phyloP scores from a whole-genome alignment of 352 stramenopile genomes.

The Phytophthora brassicae region DNA sequence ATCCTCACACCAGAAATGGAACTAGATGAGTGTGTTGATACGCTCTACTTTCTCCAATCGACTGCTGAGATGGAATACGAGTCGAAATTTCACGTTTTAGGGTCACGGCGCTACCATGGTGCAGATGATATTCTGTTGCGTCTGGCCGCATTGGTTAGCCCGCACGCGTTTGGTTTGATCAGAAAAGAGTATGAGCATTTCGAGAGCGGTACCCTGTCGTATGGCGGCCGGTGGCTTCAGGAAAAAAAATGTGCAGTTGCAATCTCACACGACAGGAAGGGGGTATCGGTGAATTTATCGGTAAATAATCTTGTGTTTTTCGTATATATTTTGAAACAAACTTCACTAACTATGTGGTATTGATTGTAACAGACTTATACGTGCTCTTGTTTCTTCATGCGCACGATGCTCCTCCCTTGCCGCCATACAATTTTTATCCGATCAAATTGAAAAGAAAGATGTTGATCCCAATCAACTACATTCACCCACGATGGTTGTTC shows the following conservation, averaged over 20 bases:
- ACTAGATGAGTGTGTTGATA: conserved; percentile 8
- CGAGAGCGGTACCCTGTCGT: not conserved
- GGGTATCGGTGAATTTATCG: too few relatives aligned
- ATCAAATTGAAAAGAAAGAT: conserved; percentile 1
- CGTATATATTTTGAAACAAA: not conserved
- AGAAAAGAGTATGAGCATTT: conserved; percentile 1
- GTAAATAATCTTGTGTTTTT: not conserved
- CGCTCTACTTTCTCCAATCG: conserved; percentile 2
- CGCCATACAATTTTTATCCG: conserved; percentile 4
- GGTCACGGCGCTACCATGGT: conserved; percentile 1
- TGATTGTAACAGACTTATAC: too few relatives aligned
- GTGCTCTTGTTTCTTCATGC: not conserved
- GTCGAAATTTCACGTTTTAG: not conserved
- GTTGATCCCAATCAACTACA: conserved; percentile 7
- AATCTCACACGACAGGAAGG: too few relatives aligned
- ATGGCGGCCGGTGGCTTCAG: conserved; percentile 2
- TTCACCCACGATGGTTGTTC: not conserved
- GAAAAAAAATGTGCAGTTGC: too few relatives aligned
- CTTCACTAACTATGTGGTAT: not conserved
- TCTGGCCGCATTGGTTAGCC: not conserved
- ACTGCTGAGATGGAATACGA: conserved; percentile 4
- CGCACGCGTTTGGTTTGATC: not conserved
- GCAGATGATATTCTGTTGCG: not conserved
- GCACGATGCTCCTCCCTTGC: not conserved
- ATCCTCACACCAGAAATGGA: conserved; percentile 11